phyloP scores from a whole-genome alignment of 192 early-diverging fungal genomes.

The Neocallimastix lanati region DNA sequence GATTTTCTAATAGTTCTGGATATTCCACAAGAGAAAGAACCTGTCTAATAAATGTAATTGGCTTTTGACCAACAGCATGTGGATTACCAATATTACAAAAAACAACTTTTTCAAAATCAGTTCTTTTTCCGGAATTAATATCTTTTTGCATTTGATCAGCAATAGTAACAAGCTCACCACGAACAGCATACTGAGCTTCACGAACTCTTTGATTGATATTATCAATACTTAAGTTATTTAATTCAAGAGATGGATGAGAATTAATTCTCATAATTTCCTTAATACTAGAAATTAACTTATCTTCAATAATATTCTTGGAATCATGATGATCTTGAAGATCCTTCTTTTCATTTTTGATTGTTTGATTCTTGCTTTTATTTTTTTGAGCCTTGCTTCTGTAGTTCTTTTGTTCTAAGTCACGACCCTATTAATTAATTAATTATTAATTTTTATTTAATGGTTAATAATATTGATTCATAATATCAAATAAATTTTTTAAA shows the following conservation, averaged over 20 bases:
- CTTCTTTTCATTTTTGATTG: neutral
- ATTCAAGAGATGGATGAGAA: neutral
- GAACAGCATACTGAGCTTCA: conserved; percentile 86
- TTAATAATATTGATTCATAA: too few species aligned
- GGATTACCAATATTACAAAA: conserved; percentile 88
- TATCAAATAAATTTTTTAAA: too few species aligned
- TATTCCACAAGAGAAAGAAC: conserved; percentile 74
- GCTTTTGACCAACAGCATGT: conserved; percentile 71
- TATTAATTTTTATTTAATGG: too few species aligned
- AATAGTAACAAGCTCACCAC: conserved; percentile 85
- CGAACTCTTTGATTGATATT: conserved; percentile 52
- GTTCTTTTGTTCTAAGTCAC: neutral
- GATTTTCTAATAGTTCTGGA: conserved; percentile 29
- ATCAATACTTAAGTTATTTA: conserved; percentile 13
- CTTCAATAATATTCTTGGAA: neutral
- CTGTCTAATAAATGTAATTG: conserved; percentile 93
- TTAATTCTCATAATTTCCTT: neutral
- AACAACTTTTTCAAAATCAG: conserved; percentile 52
- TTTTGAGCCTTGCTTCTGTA: neutral
- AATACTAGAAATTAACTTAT: neutral
- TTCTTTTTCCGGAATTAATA: conserved; percentile 2
- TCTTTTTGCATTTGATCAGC: conserved; percentile 60
- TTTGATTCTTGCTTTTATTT: neutral
- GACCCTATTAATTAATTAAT: neutral
- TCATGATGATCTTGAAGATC: neutral